phyloP scores from a whole-genome alignment of 129 eudicot species.

The Apium graveolens region DNA sequence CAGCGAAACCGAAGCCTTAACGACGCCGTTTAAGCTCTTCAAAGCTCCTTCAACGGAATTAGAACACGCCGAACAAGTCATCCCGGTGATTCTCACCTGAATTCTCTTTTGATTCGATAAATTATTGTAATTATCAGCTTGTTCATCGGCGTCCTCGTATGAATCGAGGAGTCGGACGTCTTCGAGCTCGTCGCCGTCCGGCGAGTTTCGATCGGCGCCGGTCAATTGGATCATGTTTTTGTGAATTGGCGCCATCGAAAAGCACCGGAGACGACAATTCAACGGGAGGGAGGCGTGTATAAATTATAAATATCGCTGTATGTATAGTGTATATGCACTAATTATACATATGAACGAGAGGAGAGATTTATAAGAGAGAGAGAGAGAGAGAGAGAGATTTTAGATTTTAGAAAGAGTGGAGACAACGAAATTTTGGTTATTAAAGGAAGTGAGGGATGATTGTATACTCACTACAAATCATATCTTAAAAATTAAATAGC shows the following conservation, averaged over 20 bases:
- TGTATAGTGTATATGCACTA: neutral
- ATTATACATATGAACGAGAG: neutral
- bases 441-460: neutral
- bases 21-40: conserved; percentile 51
- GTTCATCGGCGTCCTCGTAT: conserved; percentile 21
- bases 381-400: conserved; percentile 6
- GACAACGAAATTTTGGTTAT: neutral
- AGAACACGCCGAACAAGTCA: conserved; percentile 95
- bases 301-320: neutral
- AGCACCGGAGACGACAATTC: conserved; percentile 20
- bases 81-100: conserved; percentile 74
- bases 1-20: conserved; percentile 70
- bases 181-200: conserved; percentile 39
- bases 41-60: conserved; percentile 80
- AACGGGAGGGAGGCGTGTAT: neutral
- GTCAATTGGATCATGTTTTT: conserved; percentile 56
- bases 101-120: conserved; percentile 31
- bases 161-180: conserved; percentile 65
- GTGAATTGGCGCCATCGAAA: conserved; percentile 45
- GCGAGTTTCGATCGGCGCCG: conserved; percentile 19
- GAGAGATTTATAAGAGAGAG: conserved; percentile 29
- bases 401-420: neutral
- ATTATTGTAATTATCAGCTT: conserved; percentile 6
- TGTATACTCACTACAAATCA: neutral
- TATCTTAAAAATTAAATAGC: neutral